Evolutionary conservation across 2,329 filamentous ascomycete species (phyloP).

Genomic region (Parastagonospora nodorum): DNA sequence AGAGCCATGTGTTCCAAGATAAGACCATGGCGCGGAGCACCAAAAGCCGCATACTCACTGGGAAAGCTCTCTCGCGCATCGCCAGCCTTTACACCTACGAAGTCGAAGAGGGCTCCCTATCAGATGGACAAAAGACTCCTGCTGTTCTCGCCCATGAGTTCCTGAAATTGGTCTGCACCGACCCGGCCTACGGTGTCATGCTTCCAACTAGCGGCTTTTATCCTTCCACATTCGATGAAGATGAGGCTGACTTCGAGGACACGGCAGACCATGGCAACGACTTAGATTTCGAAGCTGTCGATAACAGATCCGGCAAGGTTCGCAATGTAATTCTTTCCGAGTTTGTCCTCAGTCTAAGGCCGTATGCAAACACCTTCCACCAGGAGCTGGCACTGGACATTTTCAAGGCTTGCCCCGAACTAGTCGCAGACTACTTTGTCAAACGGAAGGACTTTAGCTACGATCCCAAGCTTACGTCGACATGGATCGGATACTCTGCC

Average conservation of each 20-base stretch:
- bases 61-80: constrained; percentile 73
- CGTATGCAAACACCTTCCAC: constrained; percentile 81
- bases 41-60: constrained; percentile 78
- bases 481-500: constrained; percentile 92
- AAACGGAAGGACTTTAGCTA: constrained; percentile 78
- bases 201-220: constrained; percentile 84
- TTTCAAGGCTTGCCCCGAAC: constrained; percentile 80
- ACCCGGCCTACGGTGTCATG: constrained; percentile 72
- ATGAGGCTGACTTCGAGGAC: constrained; percentile 47
- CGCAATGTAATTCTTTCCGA: constrained; percentile 80
- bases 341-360: constrained; percentile 78
- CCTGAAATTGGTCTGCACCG: constrained; percentile 75
- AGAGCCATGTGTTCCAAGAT: constrained; percentile 74
- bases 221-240: constrained; percentile 69
- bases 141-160: constrained; percentile 75
- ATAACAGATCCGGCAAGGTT: constrained; percentile 72
- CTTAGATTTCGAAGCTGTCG: constrained; percentile 70
- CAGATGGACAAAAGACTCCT: constrained; percentile 59
- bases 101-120: constrained; percentile 54
- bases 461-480: constrained; percentile 88
- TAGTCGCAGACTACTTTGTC: constrained; percentile 85
- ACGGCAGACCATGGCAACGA: constrained; percentile 59
- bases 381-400: constrained; percentile 80
- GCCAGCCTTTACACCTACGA: constrained; percentile 43
- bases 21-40: constrained; percentile 71